Conservation (phyloP, 2,329 filamentous ascomycete species). For the Colletotrichum abscissum region DNA sequence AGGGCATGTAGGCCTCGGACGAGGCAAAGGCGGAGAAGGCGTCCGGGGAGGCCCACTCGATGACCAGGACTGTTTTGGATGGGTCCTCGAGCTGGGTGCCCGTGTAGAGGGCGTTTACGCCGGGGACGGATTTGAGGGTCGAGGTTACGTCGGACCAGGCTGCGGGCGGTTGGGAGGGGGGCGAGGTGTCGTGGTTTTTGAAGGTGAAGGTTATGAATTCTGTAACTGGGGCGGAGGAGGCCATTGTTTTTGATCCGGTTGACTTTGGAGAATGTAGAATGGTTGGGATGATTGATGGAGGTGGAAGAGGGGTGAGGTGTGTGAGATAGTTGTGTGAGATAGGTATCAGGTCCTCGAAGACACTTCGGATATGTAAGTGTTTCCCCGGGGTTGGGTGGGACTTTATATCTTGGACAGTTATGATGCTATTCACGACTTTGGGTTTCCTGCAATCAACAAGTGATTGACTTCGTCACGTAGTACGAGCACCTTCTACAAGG, state of each 20-base stretch:
- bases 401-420: background rate
- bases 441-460: background rate
- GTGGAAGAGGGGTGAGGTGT: background rate
- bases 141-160: conserved; percentile 27
- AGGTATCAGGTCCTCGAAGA: background rate
- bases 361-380: background rate
- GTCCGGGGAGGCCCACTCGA: conserved; percentile 47
- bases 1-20: conserved; percentile 53
- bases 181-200: conserved; percentile 17
- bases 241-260: conserved; percentile 4
- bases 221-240: conserved; percentile 15
- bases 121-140: conserved; percentile 41
- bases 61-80: conserved; percentile 44
- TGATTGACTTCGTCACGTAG: too few relatives aligned
- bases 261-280: too few relatives aligned
- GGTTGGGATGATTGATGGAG: background rate
- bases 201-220: conserved; percentile 35
- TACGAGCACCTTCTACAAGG: conserved; percentile 20
- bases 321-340: background rate
- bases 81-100: conserved; percentile 49
- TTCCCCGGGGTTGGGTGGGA: background rate
- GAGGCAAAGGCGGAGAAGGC: conserved; percentile 53
- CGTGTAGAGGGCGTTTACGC: conserved; percentile 46
- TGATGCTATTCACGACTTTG: conserved; percentile 15
- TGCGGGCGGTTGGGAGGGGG: conserved; percentile 12